Percentiles rank a stretch among this genome's conserved stretches.
Conservation (phyloP, 1,284 basidiomycete species). For the Microbotryum violaceum region DNA sequence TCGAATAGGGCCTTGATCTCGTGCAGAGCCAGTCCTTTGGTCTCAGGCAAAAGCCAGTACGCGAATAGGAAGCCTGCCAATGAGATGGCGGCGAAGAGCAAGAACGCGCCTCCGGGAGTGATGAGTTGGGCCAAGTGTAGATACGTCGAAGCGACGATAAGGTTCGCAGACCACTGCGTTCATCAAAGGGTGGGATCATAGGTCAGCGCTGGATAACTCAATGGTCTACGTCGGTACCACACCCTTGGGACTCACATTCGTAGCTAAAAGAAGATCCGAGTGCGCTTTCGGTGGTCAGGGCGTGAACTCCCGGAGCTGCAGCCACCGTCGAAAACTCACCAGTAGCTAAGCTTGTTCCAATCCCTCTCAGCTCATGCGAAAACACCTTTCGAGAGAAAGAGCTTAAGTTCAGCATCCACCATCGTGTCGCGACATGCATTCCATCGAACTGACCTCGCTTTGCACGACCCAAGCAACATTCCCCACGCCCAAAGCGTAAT, state of each 20-base stretch:
- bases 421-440: too few relatives aligned
- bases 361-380: constrained; percentile 12
- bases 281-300: too few relatives aligned
- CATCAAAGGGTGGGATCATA: neutral
- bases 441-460: constrained; percentile 10
- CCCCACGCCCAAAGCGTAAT: constrained; percentile 51
- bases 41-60: neutral
- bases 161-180: constrained; percentile 18
- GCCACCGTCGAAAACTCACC: neutral
- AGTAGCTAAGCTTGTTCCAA: constrained; percentile 20
- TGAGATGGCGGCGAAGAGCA: constrained; percentile 10
- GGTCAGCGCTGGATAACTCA: neutral
- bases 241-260: neutral
- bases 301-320: too few relatives aligned
- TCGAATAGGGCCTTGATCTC: too few relatives aligned
- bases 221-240: too few relatives aligned
- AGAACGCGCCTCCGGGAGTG: constrained; percentile 20
- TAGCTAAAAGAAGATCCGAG: neutral
- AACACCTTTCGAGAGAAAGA: neutral
- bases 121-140: constrained; percentile 14
- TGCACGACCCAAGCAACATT: constrained; percentile 63
- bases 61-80: constrained; percentile 18
- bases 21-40: too few relatives aligned
- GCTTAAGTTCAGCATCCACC: neutral
- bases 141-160: constrained; percentile 24